A percentile compares a stretch with the other conserved stretches of the same genome.
Conservation (phyloP, 192 early-diverging fungal species). For the Entomortierella beljakovae region DNA sequence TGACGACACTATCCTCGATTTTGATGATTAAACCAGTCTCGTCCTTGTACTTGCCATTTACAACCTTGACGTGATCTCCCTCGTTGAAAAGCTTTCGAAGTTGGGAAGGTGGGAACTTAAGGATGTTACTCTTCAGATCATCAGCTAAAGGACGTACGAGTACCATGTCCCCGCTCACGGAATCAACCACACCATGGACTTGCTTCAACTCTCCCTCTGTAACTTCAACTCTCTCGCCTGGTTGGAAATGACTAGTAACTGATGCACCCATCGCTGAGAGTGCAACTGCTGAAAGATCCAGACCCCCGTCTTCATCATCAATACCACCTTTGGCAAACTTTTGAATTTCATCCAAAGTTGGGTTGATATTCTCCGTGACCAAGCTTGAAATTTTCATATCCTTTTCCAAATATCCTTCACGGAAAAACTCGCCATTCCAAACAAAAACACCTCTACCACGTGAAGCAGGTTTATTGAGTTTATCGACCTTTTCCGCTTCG, state of each 20-base stretch:
- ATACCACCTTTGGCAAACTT: conserved; percentile 80
- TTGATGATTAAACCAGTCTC: conserved; percentile 92
- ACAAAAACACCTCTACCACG: conserved; percentile 69
- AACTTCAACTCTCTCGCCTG: conserved; percentile 91
- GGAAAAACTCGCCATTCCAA: conserved; percentile 69
- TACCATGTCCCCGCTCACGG: conserved; percentile 78
- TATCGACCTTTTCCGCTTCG: conserved; percentile 57
- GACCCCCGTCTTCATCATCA: conserved; percentile 71
- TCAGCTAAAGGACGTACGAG: conserved; percentile 75
- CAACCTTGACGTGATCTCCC: conserved; percentile 96
- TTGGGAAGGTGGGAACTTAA: conserved; percentile 71
- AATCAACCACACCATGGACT: conserved; percentile 79
- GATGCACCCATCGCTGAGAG: conserved; percentile 60
- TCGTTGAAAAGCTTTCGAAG: conserved; percentile 90
- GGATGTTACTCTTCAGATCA: conserved; percentile 58
- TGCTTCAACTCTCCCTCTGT: conserved; percentile 86
- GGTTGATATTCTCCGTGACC: conserved; percentile 78
- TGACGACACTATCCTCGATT: conserved; percentile 84
- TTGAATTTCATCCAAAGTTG: conserved; percentile 93
- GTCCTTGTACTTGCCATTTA: conserved; percentile 84
- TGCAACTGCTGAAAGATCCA: conserved; percentile 65
- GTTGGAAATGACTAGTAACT: conserved; percentile 67
- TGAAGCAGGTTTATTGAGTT: conserved; percentile 61
- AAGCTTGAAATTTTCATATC: conserved; percentile 76
- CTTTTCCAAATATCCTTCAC: conserved; percentile 88